Base-by-base conservation (phyloP, 2,329 filamentous ascomycete genomes). In the Aspergillus sp. region DNA sequence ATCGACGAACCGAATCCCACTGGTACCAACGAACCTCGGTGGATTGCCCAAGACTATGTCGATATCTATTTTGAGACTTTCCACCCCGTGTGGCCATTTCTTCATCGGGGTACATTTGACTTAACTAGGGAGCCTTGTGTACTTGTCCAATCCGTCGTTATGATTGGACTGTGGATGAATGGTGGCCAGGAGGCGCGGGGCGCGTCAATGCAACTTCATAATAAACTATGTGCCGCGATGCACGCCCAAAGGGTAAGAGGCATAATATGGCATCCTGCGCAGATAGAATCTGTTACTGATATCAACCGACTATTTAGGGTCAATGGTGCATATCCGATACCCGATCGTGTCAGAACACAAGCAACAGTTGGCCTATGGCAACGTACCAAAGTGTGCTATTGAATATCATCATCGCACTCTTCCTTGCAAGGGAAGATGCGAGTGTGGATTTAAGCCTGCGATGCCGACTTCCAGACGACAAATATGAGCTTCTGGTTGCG, bases 321-420 rank as follows among this genome's bases (percentile, higher is more conserved):
- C 35, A 43, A 40, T 45, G 40, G 41, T 37, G 25, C 32, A 24
- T 37, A 10, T 26, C 36, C 1, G 17, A 41, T 24, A 30, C 22
- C 17, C 5, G 13, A 16, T 8, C 10, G 16, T 11, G 29, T 5
- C 14, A 27, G 8, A 5, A 37, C 30, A 2, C 30, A 40, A 16
- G n/a, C n/a, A n/a, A n/a, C n/a, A n/a, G n/a, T 10, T 52, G 47
- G 45, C 49, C 49, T 22, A 47, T 53, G 15, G 39, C 49, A 17
- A 49, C 49, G n/a, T 52, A 47, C 17, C 51, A 54, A 20, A 39
- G 41, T 14, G 41, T 53, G 22, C 44, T 53, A 4, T 40, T 54
- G 2, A 41, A 51, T 25, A 37, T 48, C 6, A 50, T 54, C 8
- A 44, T 53, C 15, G 34, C 49, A 8, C 20, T 48, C 1, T 34